phyloP scores from a whole-genome alignment of 2,329 filamentous ascomycete genomes.

The Aureobasidium sp. region DNA sequence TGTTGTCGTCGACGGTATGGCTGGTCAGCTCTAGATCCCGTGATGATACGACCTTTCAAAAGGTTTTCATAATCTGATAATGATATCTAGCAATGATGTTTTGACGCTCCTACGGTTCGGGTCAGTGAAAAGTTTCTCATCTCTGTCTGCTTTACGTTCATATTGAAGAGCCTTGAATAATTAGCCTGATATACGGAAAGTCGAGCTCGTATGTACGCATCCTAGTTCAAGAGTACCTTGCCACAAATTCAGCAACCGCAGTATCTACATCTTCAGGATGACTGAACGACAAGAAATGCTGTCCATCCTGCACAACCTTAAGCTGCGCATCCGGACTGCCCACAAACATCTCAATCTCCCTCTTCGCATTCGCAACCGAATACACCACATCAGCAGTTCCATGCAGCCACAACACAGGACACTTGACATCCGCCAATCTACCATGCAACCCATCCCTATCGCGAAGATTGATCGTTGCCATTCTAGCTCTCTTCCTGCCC shows the following conservation, averaged over 20 bases:
- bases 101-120: too few relatives aligned
- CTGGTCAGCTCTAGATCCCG: slow-evolving; percentile 52
- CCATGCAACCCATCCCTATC: slow-evolving; percentile 55
- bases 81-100: too few relatives aligned
- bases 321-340: slow-evolving; percentile 33
- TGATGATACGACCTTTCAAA: too few relatives aligned
- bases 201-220: too few relatives aligned
- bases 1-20: not conserved
- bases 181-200: too few relatives aligned
- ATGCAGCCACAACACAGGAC: slow-evolving; percentile 59
- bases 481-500: slow-evolving; percentile 50
- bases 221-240: slow-evolving; percentile 27
- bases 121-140: too few relatives aligned
- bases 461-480: slow-evolving; percentile 57
- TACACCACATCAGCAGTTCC: slow-evolving; percentile 49
- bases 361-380: slow-evolving; percentile 44
- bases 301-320: too few relatives aligned
- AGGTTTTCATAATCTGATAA: too few relatives aligned
- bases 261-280: slow-evolving; percentile 34
- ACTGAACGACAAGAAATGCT: too few relatives aligned
- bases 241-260: slow-evolving; percentile 32
- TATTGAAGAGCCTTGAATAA: too few relatives aligned
- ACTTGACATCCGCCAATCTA: slow-evolving; percentile 52
- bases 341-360: slow-evolving; percentile 55
- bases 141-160: too few relatives aligned